Percentiles rank a stretch among this genome's conserved stretches.
Evolutionary conservation across 257 asterid species (phyloP).

Genomic region (Petunia axillaris): DNA sequence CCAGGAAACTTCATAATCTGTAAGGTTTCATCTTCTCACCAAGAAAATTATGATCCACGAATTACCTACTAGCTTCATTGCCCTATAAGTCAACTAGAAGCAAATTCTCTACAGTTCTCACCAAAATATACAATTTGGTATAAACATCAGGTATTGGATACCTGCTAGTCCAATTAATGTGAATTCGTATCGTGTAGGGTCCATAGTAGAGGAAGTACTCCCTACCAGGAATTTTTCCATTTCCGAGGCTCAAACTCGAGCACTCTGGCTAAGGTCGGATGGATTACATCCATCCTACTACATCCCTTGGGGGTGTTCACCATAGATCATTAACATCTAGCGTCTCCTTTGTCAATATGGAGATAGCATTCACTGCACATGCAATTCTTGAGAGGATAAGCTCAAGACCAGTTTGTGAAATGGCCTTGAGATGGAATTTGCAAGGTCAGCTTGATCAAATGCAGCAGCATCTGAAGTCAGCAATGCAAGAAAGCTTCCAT

Average conservation of each 20-base stretch:
- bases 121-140: background rate
- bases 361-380: background rate
- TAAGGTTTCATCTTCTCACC: background rate
- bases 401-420: background rate
- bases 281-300: no score
- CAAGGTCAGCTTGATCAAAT: background rate
- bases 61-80: background rate
- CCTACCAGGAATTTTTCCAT: no score
- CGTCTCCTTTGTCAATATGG: background rate
- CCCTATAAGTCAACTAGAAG: background rate
- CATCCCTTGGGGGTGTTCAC: no score
- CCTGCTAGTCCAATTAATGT: no score
- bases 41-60: background rate
- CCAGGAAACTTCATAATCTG: background rate
- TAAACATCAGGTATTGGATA: background rate
- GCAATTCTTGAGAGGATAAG: background rate
- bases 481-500: background rate
- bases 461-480: background rate
- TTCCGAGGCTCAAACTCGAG: no score
- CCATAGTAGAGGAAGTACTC: no score
- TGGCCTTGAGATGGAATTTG: background rate
- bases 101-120: background rate
- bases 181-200: no score
- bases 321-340: no score
- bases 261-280: no score